Percentiles rank a stretch among this genome's conserved stretches.
These are phyloP conservation scores for Boletus sensibilis DNA, from an alignment of 768 basidiomycete species.

Conservation along the genomic window DNA sequence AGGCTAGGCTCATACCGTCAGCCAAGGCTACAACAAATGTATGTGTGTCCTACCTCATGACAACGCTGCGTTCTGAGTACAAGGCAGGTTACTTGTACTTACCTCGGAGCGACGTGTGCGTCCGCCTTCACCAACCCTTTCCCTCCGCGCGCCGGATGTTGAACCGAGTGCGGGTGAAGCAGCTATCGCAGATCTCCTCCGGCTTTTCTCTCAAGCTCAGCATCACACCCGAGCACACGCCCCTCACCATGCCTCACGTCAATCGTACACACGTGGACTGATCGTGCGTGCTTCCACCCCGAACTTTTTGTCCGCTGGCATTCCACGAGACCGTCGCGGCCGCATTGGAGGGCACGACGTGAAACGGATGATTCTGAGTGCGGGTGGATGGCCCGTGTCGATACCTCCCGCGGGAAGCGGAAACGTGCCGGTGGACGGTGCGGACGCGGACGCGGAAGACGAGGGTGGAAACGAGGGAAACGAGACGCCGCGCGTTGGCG, in stretches of 20 bases:
- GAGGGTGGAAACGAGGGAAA: constrained; percentile 49
- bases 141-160: constrained; percentile 48
- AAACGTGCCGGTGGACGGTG: constrained; percentile 21
- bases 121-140: constrained; percentile 58
- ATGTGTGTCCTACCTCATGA: constrained; percentile 20
- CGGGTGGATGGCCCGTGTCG: constrained; percentile 23
- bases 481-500: constrained; percentile 54
- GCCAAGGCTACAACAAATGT: constrained; percentile 83
- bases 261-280: constrained; percentile 28
- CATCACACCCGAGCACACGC: constrained; percentile 32
- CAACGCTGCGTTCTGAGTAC: constrained; percentile 2
- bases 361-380: constrained; percentile 30
- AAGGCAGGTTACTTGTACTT: constrained; percentile 66
- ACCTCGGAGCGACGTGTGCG: constrained; percentile 64
- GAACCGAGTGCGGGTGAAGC: constrained; percentile 64
- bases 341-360: constrained; percentile 53
- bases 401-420: constrained; percentile 7
- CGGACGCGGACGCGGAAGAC: constrained; percentile 32
- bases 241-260: constrained; percentile 32
- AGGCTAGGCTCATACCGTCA: constrained; percentile 57
- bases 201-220: constrained; percentile 55
- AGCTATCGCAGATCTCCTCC: constrained; percentile 66
- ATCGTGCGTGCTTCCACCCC: constrained; percentile 40
- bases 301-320: constrained; percentile 69
- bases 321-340: constrained; percentile 76